A percentile compares a stretch with the other conserved stretches of the same genome.
phyloP scores from a whole-genome alignment of 495 filamentous ascomycete species.

The Aspergillus baeticus region DNA sequence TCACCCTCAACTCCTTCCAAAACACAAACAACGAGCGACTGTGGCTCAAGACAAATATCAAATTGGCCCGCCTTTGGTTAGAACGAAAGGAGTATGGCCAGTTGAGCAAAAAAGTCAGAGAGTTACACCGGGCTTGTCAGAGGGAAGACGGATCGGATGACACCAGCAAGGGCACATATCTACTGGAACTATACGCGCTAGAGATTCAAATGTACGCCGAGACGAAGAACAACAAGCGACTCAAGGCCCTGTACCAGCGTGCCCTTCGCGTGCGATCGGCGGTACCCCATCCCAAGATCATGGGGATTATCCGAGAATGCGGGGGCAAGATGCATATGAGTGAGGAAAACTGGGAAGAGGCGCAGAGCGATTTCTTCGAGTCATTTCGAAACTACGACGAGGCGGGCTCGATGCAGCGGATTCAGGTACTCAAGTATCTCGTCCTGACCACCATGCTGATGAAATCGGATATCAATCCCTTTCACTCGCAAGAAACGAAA shows the following conservation, averaged over 20 bases:
- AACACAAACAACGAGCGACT: slow-evolving; percentile 96
- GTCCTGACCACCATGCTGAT: slow-evolving; percentile 97
- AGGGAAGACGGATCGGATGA: slow-evolving; percentile 88
- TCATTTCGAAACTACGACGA: slow-evolving; percentile 99
- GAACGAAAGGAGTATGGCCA: slow-evolving; percentile 85
- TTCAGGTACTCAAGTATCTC: slow-evolving; percentile 96
- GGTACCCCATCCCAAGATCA: slow-evolving; percentile 96
- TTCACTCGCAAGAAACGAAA: slow-evolving; percentile 99
- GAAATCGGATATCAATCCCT: slow-evolving; percentile 99
- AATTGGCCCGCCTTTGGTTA: slow-evolving; percentile 86
- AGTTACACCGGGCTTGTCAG: slow-evolving; percentile 88
- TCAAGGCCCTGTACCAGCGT: slow-evolving; percentile 89
- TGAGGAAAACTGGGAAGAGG: slow-evolving; percentile 98
- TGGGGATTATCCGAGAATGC: slow-evolving; percentile 98
- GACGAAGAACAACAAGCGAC: slow-evolving; percentile 93
- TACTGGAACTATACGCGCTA: slow-evolving; percentile 91
- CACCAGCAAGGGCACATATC: slow-evolving; percentile 93
- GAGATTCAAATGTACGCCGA: slow-evolving; percentile 99
- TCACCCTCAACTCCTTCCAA: slow-evolving; percentile 91
- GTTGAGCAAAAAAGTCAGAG: slow-evolving; percentile 78
- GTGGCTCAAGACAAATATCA: slow-evolving; percentile 98
- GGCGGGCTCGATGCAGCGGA: slow-evolving; percentile 90
- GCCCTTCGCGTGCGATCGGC: slow-evolving; percentile 90
- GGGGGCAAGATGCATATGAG: slow-evolving; percentile 99
- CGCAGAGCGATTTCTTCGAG: slow-evolving; percentile 97